A percentile compares a stretch with the other conserved stretches of the same genome.
Evolutionary conservation across 768 basidiomycete species (phyloP).

Genomic region (Hortiboletus campestris): DNA sequence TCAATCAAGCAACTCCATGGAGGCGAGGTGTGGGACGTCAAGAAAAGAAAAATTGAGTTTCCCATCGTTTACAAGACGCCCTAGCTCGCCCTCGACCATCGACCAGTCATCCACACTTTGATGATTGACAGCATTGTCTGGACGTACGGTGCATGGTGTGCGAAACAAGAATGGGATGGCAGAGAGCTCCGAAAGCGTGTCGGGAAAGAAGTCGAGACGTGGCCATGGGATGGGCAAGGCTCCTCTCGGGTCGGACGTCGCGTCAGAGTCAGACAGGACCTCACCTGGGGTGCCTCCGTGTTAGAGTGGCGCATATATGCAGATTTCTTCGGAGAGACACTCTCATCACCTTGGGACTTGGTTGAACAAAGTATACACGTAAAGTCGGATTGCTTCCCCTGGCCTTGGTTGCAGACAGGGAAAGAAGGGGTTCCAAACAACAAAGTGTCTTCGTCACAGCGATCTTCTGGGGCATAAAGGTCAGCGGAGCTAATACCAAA

Average conservation of each 20-base stretch:
- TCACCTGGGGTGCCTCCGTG: conserved; percentile 7
- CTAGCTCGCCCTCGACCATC: conserved; percentile 21
- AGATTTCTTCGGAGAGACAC: background rate
- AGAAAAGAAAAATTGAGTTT: conserved; percentile 30
- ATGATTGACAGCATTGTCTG: background rate
- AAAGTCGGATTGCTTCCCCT: conserved; percentile 8
- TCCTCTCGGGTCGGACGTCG: background rate
- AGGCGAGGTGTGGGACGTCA: conserved; percentile 12
- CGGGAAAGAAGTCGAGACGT: conserved; percentile 14
- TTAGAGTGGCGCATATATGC: conserved; percentile 24
- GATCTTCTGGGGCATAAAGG: background rate
- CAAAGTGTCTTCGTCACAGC: background rate
- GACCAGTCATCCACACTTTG: conserved; percentile 10
- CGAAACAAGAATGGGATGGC: conserved; percentile 32
- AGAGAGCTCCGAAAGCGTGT: conserved; percentile 25
- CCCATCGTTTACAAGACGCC: conserved; percentile 19
- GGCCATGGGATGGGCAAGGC: background rate
- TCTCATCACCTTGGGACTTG: conserved; percentile 21
- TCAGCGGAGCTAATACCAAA: conserved; percentile 7
- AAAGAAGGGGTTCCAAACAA: background rate
- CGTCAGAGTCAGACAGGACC: background rate
- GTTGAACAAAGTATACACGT: conserved; percentile 23
- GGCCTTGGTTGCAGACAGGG: conserved; percentile 19
- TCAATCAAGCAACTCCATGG: conserved; percentile 15
- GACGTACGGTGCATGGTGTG: conserved; percentile 14